phyloP scores from a whole-genome alignment of 352 stramenopile species.

The Phytophthora lateralis region DNA sequence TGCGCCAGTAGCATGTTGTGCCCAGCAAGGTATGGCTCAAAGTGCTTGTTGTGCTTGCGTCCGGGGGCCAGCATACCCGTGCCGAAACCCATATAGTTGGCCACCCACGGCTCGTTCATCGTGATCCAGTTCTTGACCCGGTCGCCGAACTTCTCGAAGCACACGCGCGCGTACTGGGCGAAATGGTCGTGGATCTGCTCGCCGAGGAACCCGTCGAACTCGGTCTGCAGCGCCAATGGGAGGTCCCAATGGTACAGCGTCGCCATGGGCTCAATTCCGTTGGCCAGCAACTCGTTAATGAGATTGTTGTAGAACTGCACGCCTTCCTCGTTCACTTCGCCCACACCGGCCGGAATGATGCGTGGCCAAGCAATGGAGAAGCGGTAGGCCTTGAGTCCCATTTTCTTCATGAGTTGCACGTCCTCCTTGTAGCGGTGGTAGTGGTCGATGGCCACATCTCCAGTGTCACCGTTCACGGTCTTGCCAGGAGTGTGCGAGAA shows the following conservation, averaged over 20 bases:
- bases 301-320: conserved; percentile 92
- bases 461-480: conserved; percentile 74
- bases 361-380: conserved; percentile 93
- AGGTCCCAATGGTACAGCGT: conserved; percentile 91
- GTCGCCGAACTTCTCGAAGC: conserved; percentile 91
- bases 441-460: conserved; percentile 90
- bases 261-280: conserved; percentile 85
- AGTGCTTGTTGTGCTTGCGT: conserved; percentile 42
- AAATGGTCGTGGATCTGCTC: conserved; percentile 58
- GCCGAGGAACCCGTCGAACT: conserved; percentile 69
- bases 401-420: conserved; percentile 90
- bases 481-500: conserved; percentile 76
- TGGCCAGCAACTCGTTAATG: conserved; percentile 84
- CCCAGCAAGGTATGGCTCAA: conserved; percentile 79
- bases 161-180: conserved; percentile 82
- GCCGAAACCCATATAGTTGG: conserved; percentile 84
- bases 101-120: conserved; percentile 92
- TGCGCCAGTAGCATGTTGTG: conserved; percentile 92
- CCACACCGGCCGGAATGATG: conserved; percentile 89
- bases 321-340: conserved; percentile 81
- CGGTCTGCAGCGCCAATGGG: conserved; percentile 63
- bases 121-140: conserved; percentile 93
- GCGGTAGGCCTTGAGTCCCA: conserved; percentile 90
- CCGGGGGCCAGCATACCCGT: conserved; percentile 83
- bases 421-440: conserved; percentile 91